Base-by-base conservation (phyloP, 352 stramenopile genomes). In the Labyrinthula sp. region DNA sequence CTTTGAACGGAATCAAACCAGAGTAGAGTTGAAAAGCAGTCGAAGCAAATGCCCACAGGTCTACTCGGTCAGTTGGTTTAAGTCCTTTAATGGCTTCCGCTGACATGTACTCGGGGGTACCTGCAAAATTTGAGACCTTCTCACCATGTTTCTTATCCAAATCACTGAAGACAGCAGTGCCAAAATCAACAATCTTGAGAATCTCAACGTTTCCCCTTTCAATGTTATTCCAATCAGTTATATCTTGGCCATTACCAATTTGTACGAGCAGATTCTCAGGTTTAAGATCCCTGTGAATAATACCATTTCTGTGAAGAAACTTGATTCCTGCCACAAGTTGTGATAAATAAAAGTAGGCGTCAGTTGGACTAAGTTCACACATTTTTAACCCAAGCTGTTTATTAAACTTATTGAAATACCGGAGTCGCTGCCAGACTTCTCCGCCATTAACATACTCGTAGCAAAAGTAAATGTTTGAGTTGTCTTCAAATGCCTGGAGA, bases 51-150 rank as follows among this genome's bases (percentile, higher is more conserved):
- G 63, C 67, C 72, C 72, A 87, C 10, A 84, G 55, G 63, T 84
- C 73, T 12, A 62, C 61, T 23, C 69, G 65, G 33, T 60, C 50
- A 20, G 54, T 57, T 14, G 47, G 59, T 0, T 64, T 63, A 30
- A 68, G 56, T 30, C 34, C 60, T 2, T 45, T 39, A 21, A 73
- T 62, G 9, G 54, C 56, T 57, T 84, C 72, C 2, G 76, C 74
- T 27, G 57, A 64, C 76, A 88, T 88, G 57, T 82, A 88, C 55
- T 88, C 74, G 3, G 76, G 71, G 14, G 76, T 85, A n/a, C 76
- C 76, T 1, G 82, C 73, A 64, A 88, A 88, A 36, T 88, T 71
- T n/a, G n/a, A n/a, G n/a, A n/a, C n/a, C n/a, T n/a, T n/a, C 10
- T 69, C 72, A n/a, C 76, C 76, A 52, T 88, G 85, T 25, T 83